Evolutionary conservation across 495 filamentous ascomycete genomes (phyloP).

Genomic region (Aspergillus ostianus): DNA sequence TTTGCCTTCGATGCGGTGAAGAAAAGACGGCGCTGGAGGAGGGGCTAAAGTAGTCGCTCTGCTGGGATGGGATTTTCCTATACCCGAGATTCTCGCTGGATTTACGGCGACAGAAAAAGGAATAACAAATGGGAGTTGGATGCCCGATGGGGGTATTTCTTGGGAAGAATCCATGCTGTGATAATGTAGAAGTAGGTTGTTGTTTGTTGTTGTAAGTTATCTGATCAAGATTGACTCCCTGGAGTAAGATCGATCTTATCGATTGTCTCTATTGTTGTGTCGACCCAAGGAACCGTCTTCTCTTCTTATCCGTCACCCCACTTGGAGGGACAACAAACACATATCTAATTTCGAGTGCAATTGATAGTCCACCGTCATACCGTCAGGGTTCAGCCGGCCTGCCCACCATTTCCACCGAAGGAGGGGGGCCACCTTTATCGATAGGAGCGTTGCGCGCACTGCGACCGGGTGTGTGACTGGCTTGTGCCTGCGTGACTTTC

Average conservation of each 20-base stretch:
- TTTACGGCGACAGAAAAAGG: constrained; percentile 5
- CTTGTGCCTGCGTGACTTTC: constrained; percentile 31
- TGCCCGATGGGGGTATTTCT: constrained; percentile 3
- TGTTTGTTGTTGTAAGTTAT: background rate
- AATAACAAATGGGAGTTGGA: background rate
- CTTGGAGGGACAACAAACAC: constrained; percentile 22
- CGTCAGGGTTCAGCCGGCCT: constrained; percentile 1
- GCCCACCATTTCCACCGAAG: constrained; percentile 13
- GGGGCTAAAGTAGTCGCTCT: background rate
- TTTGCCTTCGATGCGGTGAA: constrained; percentile 35
- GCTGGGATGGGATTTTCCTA: constrained; percentile 1
- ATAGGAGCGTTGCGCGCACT: constrained; percentile 20
- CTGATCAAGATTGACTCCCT: background rate
- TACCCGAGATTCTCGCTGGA: constrained; percentile 17
- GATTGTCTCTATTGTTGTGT: background rate
- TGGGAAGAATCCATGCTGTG: no score
- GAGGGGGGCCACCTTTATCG: constrained; percentile 29
- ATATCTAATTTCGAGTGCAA: background rate
- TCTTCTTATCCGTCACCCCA: constrained; percentile 17
- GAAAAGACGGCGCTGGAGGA: constrained; percentile 13
- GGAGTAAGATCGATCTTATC: background rate
- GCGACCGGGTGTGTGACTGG: constrained; percentile 19
- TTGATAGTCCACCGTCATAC: background rate
- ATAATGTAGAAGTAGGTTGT: background rate
- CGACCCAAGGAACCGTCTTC: constrained; percentile 21